Evolutionary conservation across 306 rosid genomes (phyloP), one percentile per base, ranked within the genome.

Genomic region (Rubus idaeus): DNA sequence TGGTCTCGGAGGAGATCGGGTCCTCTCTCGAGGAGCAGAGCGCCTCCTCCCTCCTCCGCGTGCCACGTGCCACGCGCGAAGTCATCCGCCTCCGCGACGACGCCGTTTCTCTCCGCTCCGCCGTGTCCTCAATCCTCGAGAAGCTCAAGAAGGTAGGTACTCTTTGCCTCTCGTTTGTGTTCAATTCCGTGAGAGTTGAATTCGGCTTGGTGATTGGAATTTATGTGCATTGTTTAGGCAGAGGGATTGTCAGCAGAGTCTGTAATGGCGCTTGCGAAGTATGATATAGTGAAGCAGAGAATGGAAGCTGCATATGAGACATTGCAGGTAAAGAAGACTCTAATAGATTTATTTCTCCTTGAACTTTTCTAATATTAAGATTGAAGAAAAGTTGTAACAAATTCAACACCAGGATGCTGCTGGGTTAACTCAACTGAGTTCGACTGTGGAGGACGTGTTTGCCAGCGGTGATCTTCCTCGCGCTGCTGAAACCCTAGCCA

Each of bases 211-310:
- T 21, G 63, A 65, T 80, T 74, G 74, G 75, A 71, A 69, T 78
- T 37, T 21, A 35, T 6, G 9, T 35, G 37, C 46, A 39, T 42
- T 56, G 44, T 81, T 40, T 80, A 96, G 99, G 99, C 99, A 10
- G 99, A 96, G 88, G 99, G 99, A 75, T 89, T 92, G 21, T 92
- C 99, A 3, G 94, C 99, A 55, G 99, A 96, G 83, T 96, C 98
- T 60, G 91, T 96, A 79, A 87, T 97, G 21, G 98, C 99, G 35
- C 93, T 96, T 55, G 97, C 99, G 46, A 92, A 88, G 85, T 97
- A 92, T 0, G 99, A 96, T 72, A 83, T 86, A 13, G 98, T 96
- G 57, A 96, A 96, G 91, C 99, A 96, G 89, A 91, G 99, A 63
- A 96, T 96, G 99, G 99, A 96, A 87, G 93, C 97, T 77, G 99